phyloP scores from a whole-genome alignment of 176 grass and related monocot species.

The Ensete glaucum region DNA sequence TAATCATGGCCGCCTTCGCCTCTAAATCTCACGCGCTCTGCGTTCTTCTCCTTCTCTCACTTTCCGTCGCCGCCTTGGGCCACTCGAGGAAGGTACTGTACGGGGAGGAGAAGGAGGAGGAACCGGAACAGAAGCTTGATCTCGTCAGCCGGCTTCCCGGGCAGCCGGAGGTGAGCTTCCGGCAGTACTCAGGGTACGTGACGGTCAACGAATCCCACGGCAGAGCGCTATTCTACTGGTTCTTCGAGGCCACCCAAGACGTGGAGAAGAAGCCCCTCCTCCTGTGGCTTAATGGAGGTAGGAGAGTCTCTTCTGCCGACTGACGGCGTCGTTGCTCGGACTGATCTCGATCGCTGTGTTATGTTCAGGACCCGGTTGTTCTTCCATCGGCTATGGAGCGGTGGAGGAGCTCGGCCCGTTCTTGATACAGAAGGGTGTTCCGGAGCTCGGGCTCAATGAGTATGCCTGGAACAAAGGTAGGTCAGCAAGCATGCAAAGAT shows the following conservation, averaged over 20 bases:
- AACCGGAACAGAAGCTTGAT: constrained; percentile 53
- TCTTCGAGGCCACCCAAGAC: constrained; percentile 60
- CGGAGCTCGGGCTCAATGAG: constrained; percentile 59
- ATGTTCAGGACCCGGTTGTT: constrained; percentile 69
- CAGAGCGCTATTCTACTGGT: constrained; percentile 95
- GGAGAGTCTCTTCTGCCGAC: too few species aligned
- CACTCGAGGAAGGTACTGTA: too few species aligned
- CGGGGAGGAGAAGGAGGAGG: too few species aligned
- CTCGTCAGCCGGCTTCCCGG: constrained; percentile 52
- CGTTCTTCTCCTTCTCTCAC: too few species aligned
- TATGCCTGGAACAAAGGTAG: constrained; percentile 82
- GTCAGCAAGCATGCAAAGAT: not conserved
- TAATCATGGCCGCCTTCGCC: too few species aligned
- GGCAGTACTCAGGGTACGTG: constrained; percentile 80
- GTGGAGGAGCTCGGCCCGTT: constrained; percentile 81
- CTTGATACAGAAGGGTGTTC: constrained; percentile 75
- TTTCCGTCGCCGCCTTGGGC: too few species aligned
- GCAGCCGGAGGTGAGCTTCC: constrained; percentile 61
- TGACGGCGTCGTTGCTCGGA: not conserved
- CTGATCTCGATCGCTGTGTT: too few species aligned
- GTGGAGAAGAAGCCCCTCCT: constrained; percentile 61
- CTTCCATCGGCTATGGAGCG: constrained; percentile 71
- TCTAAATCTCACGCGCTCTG: too few species aligned
- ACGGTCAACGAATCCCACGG: constrained; percentile 68
- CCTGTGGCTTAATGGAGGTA: constrained; percentile 91